Conservation (phyloP, 2,329 filamentous ascomycete species). For the Ascochyta fabae region DNA sequence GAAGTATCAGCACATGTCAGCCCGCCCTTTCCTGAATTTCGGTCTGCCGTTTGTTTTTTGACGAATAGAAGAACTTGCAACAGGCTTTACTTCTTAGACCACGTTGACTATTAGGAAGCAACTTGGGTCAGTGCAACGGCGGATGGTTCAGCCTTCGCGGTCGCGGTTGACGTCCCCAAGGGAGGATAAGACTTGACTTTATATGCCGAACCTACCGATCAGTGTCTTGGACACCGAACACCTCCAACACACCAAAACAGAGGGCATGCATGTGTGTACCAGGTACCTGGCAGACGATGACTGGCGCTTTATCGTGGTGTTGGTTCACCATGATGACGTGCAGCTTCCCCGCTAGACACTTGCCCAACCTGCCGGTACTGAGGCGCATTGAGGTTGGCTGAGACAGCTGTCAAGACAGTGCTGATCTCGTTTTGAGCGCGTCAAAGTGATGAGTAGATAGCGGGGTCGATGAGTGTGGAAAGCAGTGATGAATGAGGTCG, state of each 20-base stretch:
- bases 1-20: background rate
- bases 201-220: background rate
- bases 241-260: background rate
- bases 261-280: slow-evolving; percentile 11
- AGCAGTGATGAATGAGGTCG: background rate
- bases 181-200: slow-evolving; percentile 15
- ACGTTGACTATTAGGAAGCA: no score
- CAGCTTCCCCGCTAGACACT: slow-evolving; percentile 8
- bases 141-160: background rate
- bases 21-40: background rate
- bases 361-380: background rate
- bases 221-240: slow-evolving; percentile 13
- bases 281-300: slow-evolving; percentile 13
- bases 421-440: background rate
- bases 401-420: slow-evolving; percentile 3
- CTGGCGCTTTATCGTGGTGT: slow-evolving; percentile 6
- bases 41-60: background rate
- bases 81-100: background rate
- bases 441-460: background rate
- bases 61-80: background rate
- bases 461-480: background rate
- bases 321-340: slow-evolving; percentile 7
- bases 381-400: slow-evolving; percentile 9
- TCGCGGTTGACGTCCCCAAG: slow-evolving; percentile 5
- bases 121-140: slow-evolving; percentile 24